Evolutionary conservation across 768 basidiomycete genomes (phyloP), one percentile per base, ranked within the genome.

Genomic region (Leucocoprinus birnbaumii): DNA sequence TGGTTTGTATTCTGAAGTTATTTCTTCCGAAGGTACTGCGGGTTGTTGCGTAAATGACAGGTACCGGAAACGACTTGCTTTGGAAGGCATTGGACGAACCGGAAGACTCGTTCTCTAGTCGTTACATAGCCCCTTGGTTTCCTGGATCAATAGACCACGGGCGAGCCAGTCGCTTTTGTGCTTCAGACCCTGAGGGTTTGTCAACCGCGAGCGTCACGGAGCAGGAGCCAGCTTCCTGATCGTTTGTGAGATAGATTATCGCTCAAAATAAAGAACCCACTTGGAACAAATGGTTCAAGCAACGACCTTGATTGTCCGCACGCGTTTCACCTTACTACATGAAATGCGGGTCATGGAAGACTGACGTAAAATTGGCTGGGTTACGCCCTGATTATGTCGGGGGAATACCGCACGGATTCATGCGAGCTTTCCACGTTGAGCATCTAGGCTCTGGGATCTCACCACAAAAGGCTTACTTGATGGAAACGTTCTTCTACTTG

Each of bases 41-140:
- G 78, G 75, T 16, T 84, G 85, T 58, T 86, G 83, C 63, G 68
- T 69, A 40, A 85, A 85, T 58, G 73, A 72, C 40, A 73, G 80
- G 58, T 85, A 86, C 65, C 74, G 81, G 48, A 79, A 72, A 59
- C 71, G 80, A 40, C 65, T 85, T 55, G 71, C 71, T 44, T 69
- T 64, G 50, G 59, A 63, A 54, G 54, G 52, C 2, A 26, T 55
- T 49, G 47, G 47, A 11, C 48, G 48, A 43, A 16, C 26, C 7
- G 54, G 47, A 35, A 48, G 27, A 43, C 46, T 65, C 11, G 48
- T 65, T 52, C 58, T 67, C 22, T 62, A 48, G 51, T 48, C 13
- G 21, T 21, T 3, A n/a, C 40, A 55, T 22, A 34, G 48, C 40
- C 22, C 47, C 19, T 35, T 43, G 40, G 22, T 35, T 35, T 24